Percentiles rank a stretch among this genome's conserved stretches.
phyloP scores from a whole-genome alignment of 2,329 filamentous ascomycete genomes.

The Diplodia sapinea region DNA sequence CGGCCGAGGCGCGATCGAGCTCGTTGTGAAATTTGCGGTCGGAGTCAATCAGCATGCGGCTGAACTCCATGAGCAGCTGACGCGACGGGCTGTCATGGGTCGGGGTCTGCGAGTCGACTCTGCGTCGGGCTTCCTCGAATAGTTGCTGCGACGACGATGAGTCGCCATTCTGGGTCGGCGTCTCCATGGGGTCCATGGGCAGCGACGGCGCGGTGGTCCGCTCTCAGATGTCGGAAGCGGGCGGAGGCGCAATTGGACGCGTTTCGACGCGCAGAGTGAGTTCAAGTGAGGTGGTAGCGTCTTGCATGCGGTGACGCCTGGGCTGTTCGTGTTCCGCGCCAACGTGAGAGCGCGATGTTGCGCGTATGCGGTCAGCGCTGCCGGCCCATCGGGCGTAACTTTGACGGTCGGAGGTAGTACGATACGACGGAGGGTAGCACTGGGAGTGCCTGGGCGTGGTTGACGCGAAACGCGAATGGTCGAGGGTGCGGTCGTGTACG shows the following conservation, averaged over 20 bases:
- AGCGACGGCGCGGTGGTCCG: background rate
- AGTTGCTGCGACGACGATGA: conserved; percentile 25
- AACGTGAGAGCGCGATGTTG: conserved; percentile 16
- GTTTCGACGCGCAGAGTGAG: conserved; percentile 22
- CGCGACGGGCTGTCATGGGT: conserved; percentile 43
- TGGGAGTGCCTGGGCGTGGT: conserved; percentile 16
- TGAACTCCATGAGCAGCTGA: conserved; percentile 50
- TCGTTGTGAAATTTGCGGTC: conserved; percentile 60
- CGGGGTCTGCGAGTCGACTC: conserved; percentile 8
- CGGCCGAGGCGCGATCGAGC: conserved; percentile 67
- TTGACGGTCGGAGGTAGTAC: conserved; percentile 3
- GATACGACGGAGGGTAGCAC: conserved; percentile 17
- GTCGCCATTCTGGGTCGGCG: conserved; percentile 26
- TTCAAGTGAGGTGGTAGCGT: conserved; percentile 20
- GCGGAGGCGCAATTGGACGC: conserved; percentile 26
- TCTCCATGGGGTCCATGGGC: conserved; percentile 8
- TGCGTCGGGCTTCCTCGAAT: conserved; percentile 18
- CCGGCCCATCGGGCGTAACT: conserved; percentile 20
- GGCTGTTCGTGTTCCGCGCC: conserved; percentile 20
- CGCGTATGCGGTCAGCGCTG: conserved; percentile 26
- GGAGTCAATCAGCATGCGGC: conserved; percentile 49
- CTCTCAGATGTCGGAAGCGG: conserved; percentile 2
- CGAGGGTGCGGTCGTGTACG: conserved; percentile 10
- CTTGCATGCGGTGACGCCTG: conserved; percentile 24
- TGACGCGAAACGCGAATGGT: conserved; percentile 24